These are phyloP conservation scores for Apiotrichum gracile DNA, from an alignment of 1,284 basidiomycete species.

Conservation along the genomic window DNA sequence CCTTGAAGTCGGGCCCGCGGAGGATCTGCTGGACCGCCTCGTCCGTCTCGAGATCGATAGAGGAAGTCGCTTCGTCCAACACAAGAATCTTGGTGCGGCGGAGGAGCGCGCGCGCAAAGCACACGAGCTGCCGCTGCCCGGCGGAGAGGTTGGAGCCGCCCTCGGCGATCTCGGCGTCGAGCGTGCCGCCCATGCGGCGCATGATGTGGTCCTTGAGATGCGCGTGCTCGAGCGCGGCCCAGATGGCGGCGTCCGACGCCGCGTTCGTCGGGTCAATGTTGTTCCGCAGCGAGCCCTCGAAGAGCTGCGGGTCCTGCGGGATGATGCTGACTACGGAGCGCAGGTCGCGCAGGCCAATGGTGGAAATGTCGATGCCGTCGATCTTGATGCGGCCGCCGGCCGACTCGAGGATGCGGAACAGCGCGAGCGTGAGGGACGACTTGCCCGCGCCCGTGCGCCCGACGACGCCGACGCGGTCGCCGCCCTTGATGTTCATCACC, in stretches of 20 bases:
- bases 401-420: constrained; percentile 68
- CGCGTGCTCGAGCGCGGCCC: constrained; percentile 71
- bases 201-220: constrained; percentile 56
- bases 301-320: constrained; percentile 74
- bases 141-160: constrained; percentile 71
- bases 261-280: constrained; percentile 47
- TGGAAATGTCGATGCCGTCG: constrained; percentile 75
- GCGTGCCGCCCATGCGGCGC: constrained; percentile 60
- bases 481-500: constrained; percentile 57
- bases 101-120: constrained; percentile 72
- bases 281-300: constrained; percentile 67
- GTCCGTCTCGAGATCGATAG: constrained; percentile 84
- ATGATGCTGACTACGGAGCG: constrained; percentile 71
- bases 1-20: constrained; percentile 47
- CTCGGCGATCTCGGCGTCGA: constrained; percentile 72
- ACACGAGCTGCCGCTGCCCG: constrained; percentile 78
- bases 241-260: constrained; percentile 70
- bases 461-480: constrained; percentile 76
- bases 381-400: constrained; percentile 70
- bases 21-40: constrained; percentile 52
- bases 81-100: constrained; percentile 80
- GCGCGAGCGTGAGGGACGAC: constrained; percentile 61
- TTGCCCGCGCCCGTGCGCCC: constrained; percentile 90
- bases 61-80: constrained; percentile 62
- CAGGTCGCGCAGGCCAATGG: constrained; percentile 72